Evolutionary conservation across 192 early-diverging fungal species (phyloP).

Genomic region (Allomyces macrogynus): DNA sequence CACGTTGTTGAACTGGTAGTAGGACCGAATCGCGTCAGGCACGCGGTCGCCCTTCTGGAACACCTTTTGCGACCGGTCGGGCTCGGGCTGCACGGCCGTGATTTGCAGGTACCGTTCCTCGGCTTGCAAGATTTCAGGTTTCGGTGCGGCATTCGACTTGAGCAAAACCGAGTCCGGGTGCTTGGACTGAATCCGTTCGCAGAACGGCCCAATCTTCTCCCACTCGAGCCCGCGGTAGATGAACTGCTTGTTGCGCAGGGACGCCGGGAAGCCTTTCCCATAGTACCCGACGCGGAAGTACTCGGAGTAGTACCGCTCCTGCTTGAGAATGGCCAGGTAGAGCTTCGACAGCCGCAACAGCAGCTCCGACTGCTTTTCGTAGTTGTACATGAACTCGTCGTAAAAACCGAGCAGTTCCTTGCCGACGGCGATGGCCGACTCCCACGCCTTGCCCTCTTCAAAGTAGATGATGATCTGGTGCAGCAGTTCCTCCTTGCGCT

Average conservation of each 20-base stretch:
- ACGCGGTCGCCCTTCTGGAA: conserved; percentile 13
- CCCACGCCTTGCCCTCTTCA: conserved; percentile 46
- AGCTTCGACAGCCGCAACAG: conserved; percentile 30
- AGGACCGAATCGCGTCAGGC: conserved; percentile 26
- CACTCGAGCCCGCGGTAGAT: conserved; percentile 49
- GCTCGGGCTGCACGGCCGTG: conserved; percentile 42
- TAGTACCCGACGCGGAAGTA: conserved; percentile 62
- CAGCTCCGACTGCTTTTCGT: conserved; percentile 26
- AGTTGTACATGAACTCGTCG: conserved; percentile 30
- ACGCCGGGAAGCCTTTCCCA: conserved; percentile 30
- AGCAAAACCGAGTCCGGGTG: conserved; percentile 36
- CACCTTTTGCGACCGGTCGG: conserved; percentile 11
- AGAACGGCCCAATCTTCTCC: conserved; percentile 52
- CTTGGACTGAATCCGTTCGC: conserved; percentile 43
- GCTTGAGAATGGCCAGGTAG: conserved; percentile 22
- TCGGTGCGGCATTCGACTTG: conserved; percentile 15
- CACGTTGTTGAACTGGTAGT: conserved; percentile 46
- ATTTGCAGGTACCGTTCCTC: conserved; percentile 42
- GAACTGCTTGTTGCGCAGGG: conserved; percentile 39
- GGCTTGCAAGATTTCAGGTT: conserved; percentile 24
- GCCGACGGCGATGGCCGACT: conserved; percentile 42
- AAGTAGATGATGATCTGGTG: conserved; percentile 34
- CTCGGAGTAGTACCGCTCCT: conserved; percentile 26
- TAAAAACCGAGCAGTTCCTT: conserved; percentile 38
- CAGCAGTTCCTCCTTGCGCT: conserved; percentile 43